A percentile compares a stretch with the other conserved stretches of the same genome.
These are phyloP conservation scores for Celoporthe dispersa DNA, from an alignment of 2,329 filamentous ascomycete species.

Conservation along the genomic window DNA sequence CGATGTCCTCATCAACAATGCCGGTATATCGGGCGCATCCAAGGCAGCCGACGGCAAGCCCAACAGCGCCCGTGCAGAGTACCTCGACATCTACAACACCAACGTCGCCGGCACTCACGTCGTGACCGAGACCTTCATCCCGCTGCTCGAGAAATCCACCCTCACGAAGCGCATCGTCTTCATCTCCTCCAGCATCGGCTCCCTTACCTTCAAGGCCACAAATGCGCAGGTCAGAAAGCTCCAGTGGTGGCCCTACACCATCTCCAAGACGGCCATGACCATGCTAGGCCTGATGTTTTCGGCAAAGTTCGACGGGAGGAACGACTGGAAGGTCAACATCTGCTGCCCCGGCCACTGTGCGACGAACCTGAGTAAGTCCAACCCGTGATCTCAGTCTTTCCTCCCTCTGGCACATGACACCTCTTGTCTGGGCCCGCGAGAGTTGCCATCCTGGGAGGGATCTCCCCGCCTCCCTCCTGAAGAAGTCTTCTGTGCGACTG, in stretches of 20 bases:
- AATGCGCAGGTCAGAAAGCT: background rate
- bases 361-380: slow-evolving; percentile 34
- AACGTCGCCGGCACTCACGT: slow-evolving; percentile 39
- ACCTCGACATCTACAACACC: slow-evolving; percentile 36
- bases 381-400: background rate
- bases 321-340: slow-evolving; percentile 37
- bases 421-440: background rate
- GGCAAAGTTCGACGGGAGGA: slow-evolving; percentile 31
- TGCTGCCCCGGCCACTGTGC: slow-evolving; percentile 34
- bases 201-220: slow-evolving; percentile 24
- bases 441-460: background rate
- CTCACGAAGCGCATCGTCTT: slow-evolving; percentile 35
- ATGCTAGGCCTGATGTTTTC: slow-evolving; percentile 33
- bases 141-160: slow-evolving; percentile 39
- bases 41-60: slow-evolving; percentile 25
- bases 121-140: slow-evolving; percentile 39
- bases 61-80: slow-evolving; percentile 30
- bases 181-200: slow-evolving; percentile 33
- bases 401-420: background rate
- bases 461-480: background rate
- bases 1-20: slow-evolving; percentile 42
- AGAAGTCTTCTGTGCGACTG: background rate
- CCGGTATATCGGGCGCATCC: slow-evolving; percentile 31
- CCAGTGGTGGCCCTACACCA: slow-evolving; percentile 31
- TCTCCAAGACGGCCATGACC: slow-evolving; percentile 38